These are phyloP conservation scores for Globisporangium rhizosaccharum DNA, from an alignment of 352 stramenopile genomes.

Conservation along the genomic window DNA sequence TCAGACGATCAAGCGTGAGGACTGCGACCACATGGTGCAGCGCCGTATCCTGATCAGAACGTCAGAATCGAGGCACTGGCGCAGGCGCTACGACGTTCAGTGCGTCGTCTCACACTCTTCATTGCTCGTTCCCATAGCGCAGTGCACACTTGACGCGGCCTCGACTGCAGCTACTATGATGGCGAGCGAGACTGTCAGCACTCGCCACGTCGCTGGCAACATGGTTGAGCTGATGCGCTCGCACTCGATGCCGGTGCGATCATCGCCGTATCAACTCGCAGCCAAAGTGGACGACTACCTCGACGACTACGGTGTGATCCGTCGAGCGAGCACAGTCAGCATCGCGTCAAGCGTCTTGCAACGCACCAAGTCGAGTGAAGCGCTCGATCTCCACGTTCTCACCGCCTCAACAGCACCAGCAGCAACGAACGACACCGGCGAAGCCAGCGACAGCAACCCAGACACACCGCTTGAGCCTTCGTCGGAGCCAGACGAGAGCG, in stretches of 20 bases:
- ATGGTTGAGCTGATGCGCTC: conserved; percentile 10
- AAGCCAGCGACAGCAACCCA: neutral
- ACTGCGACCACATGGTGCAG: no score
- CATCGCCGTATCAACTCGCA: conserved; percentile 21
- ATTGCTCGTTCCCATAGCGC: no score
- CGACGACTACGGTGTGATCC: conserved; percentile 35
- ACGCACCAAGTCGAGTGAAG: conserved; percentile 18
- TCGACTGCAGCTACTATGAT: no score
- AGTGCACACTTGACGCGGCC: no score
- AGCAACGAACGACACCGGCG: neutral
- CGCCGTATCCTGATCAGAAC: no score
- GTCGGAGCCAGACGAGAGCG: neutral
- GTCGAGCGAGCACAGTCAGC: conserved; percentile 27
- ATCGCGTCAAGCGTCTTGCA: conserved; percentile 21
- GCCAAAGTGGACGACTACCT: conserved; percentile 25
- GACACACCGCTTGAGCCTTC: no score
- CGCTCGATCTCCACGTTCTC: conserved; percentile 12
- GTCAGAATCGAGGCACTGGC: no score
- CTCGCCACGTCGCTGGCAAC: neutral
- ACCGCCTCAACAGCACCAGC: neutral
- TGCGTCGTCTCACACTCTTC: no score
- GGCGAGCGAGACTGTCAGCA: no score
- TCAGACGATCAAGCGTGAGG: no score
- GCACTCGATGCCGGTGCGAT: conserved; percentile 6
- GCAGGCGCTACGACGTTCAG: no score